These are phyloP conservation scores for Mycena capillaripes DNA, from an alignment of 768 basidiomycete species.

Conservation along the genomic window DNA sequence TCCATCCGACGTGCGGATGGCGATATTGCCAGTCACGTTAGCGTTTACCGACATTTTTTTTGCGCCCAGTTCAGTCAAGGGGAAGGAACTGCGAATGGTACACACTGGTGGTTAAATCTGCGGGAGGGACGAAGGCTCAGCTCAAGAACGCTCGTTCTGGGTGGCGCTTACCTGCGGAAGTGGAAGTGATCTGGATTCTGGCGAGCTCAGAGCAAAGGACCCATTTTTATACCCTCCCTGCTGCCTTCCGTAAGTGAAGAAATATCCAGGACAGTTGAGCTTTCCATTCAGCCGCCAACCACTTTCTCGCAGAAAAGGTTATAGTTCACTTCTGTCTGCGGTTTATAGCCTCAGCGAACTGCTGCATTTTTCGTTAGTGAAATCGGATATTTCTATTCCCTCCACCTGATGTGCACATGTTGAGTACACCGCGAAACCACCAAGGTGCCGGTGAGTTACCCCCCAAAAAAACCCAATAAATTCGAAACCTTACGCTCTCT, in stretches of 20 bases:
- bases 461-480: too few relatives aligned
- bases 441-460: too few relatives aligned
- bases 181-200: neutral
- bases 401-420: too few relatives aligned
- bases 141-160: neutral
- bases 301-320: neutral
- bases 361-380: too few relatives aligned
- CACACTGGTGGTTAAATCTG: neutral
- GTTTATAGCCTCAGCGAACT: too few relatives aligned
- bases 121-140: neutral
- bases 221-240: neutral
- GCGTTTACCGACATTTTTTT: conserved; percentile 16
- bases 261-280: neutral
- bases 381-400: too few relatives aligned
- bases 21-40: conserved; percentile 18
- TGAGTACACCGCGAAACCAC: too few relatives aligned
- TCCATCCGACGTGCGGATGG: conserved; percentile 4
- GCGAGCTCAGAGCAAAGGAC: neutral
- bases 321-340: neutral
- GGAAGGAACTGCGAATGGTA: neutral
- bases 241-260: neutral
- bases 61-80: neutral
- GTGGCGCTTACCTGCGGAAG: neutral
- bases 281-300: neutral
- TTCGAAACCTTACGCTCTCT: too few relatives aligned